A percentile compares a stretch with the other conserved stretches of the same genome.
phyloP scores from a whole-genome alignment of 306 rosid species.

The Prunus mira region DNA sequence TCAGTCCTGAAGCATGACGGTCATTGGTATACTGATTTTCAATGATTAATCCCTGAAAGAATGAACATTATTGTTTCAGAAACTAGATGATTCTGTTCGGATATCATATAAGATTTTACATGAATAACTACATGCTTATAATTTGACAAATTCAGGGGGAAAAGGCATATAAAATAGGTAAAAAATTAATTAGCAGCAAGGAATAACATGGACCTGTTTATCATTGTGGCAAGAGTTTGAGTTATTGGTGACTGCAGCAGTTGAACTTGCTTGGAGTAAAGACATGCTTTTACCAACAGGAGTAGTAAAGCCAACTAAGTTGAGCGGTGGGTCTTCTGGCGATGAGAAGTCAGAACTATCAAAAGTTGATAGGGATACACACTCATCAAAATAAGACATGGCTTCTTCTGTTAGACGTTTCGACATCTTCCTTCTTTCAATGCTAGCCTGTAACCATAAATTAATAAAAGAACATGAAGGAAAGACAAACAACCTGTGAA shows the following conservation, averaged over 20 bases:
- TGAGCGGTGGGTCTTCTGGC: constrained; percentile 69
- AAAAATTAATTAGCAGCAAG: background rate
- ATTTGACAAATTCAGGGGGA: background rate
- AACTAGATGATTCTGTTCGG: background rate
- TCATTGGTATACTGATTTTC: constrained; percentile 22
- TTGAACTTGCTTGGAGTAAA: constrained; percentile 53
- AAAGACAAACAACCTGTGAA: constrained; percentile 12
- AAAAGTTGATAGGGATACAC: constrained; percentile 84
- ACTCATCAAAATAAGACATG: constrained; percentile 89
- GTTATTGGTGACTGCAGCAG: constrained; percentile 29
- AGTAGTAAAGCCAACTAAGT: constrained; percentile 40
- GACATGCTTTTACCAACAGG: constrained; percentile 28
- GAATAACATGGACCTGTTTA: constrained; percentile 24
- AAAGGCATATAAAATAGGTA: background rate
- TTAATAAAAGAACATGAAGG: constrained; percentile 4
- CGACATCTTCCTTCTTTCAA: constrained; percentile 90
- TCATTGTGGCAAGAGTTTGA: constrained; percentile 19
- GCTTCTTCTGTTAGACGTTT: constrained; percentile 89
- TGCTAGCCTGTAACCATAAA: constrained; percentile 58
- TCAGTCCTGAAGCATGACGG: constrained; percentile 22
- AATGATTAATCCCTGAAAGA: constrained; percentile 40
- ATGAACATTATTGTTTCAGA: background rate
- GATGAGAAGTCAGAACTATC: constrained; percentile 98
- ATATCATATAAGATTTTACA: background rate
- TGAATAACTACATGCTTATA: background rate